Conservation (phyloP, 805 yeast genomes). For the Priceomyces fermenticarens region DNA sequence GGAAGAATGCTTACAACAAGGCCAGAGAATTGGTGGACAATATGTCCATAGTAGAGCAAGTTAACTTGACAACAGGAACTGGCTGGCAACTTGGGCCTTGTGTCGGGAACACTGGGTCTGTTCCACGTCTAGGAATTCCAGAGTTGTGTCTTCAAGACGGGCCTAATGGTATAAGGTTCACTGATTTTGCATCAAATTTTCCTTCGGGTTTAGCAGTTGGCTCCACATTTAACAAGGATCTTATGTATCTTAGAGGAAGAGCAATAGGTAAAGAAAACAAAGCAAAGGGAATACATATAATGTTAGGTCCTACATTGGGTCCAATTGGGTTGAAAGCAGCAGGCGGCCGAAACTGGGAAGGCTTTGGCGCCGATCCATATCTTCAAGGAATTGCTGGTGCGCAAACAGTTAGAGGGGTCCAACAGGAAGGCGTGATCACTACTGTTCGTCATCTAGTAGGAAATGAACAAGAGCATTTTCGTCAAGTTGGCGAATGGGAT, state of each 20-base stretch:
- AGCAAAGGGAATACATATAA: conserved; percentile 52
- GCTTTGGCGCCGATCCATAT: conserved; percentile 61
- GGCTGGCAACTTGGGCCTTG: conserved; percentile 52
- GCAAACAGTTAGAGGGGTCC: conserved; percentile 52
- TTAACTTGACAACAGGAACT: conserved; percentile 60
- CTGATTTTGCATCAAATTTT: conserved; percentile 54
- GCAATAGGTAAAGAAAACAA: conserved; percentile 57
- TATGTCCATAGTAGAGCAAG: conserved; percentile 58
- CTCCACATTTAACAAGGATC: conserved; percentile 52
- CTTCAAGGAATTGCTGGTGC: conserved; percentile 55
- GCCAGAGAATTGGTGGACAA: conserved; percentile 55
- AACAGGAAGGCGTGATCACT: conserved; percentile 56
- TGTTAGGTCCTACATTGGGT: conserved; percentile 57
- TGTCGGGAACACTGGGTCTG: conserved; percentile 58
- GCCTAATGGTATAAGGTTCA: conserved; percentile 56
- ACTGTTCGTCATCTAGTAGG: conserved; percentile 57
- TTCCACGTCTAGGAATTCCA: conserved; percentile 53
- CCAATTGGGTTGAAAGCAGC: conserved; percentile 62
- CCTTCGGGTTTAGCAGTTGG: conserved; percentile 62
- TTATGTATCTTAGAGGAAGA: conserved; percentile 51
- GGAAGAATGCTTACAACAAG: conserved; percentile 57
- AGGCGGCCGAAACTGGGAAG: conserved; percentile 67
- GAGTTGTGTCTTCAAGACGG: conserved; percentile 61
- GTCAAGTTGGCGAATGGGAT: conserved; percentile 52
- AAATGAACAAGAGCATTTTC: conserved; percentile 60